phyloP scores from a whole-genome alignment of 345 rosid species.

The Excoecaria agallocha region DNA sequence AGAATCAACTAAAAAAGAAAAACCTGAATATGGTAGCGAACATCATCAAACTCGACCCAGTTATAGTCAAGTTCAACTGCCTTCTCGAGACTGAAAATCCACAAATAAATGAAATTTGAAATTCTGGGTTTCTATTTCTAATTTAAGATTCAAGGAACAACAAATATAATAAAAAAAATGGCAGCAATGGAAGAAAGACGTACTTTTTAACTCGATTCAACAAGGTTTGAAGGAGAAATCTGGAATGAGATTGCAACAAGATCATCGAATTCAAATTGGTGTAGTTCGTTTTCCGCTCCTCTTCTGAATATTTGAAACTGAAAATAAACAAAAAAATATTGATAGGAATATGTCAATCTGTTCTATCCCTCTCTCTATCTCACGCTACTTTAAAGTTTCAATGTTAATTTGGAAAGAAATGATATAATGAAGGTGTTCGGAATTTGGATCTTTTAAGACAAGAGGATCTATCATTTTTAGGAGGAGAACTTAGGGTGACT shows the following conservation, averaged over 20 bases:
- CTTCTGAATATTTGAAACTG: neutral
- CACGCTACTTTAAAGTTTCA: too few relatives aligned
- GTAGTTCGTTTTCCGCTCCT: neutral
- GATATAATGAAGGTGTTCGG: too few relatives aligned
- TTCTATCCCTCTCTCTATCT: too few relatives aligned
- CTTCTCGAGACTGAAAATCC: constrained; percentile 66
- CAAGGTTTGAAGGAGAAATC: constrained; percentile 87
- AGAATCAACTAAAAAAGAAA: neutral
- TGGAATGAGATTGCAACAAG: constrained; percentile 81
- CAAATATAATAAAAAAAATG: neutral
- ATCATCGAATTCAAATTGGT: constrained; percentile 52
- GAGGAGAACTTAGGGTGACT: too few relatives aligned
- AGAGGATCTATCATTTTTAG: too few relatives aligned
- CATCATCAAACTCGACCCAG: constrained; percentile 92
- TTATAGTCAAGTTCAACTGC: constrained; percentile 86
- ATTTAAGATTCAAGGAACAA: constrained; percentile 6
- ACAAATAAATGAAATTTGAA: neutral
- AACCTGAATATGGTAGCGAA: constrained; percentile 95
- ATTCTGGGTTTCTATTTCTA: neutral
- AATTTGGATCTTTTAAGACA: too few relatives aligned
- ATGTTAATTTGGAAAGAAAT: too few relatives aligned
- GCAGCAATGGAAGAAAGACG: constrained; percentile 14
- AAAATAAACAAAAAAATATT: neutral
- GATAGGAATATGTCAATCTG: neutral
- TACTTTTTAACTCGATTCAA: constrained; percentile 73